Evolutionary conservation across 345 rosid genomes (phyloP).

Genomic region (Brassica incana): DNA sequence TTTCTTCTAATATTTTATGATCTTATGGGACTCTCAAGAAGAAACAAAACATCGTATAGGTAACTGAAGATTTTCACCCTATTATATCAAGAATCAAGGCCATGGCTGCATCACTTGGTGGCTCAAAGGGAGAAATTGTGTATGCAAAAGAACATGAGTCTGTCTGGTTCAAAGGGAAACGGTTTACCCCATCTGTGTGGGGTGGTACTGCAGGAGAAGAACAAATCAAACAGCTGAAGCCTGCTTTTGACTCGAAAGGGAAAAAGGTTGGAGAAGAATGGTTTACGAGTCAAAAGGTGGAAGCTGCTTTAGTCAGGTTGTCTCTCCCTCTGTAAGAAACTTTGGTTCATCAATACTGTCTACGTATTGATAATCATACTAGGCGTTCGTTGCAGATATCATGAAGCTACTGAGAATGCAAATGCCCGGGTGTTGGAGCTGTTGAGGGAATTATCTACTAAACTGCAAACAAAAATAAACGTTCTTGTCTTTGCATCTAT

Average conservation of each 20-base stretch:
- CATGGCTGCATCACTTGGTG: constrained; percentile 71
- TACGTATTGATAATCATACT: constrained; percentile 5
- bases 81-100: constrained; percentile 78
- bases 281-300: constrained; percentile 84
- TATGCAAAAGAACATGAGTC: constrained; percentile 93
- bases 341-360: neutral
- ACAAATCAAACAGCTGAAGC: constrained; percentile 87
- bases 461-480: constrained; percentile 76
- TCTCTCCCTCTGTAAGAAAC: constrained; percentile 9
- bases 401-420: constrained; percentile 76
- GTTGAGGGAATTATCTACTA: constrained; percentile 78
- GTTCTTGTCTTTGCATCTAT: constrained; percentile 81
- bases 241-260: constrained; percentile 88
- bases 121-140: constrained; percentile 78
- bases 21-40: constrained; percentile 6
- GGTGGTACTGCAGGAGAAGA: constrained; percentile 89
- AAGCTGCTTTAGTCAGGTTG: constrained; percentile 75
- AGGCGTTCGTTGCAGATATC: constrained; percentile 58
- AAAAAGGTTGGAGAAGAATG: constrained; percentile 98
- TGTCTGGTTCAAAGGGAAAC: constrained; percentile 93
- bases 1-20: constrained; percentile 3
- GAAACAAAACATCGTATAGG: constrained; percentile 44
- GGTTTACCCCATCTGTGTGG: constrained; percentile 80
- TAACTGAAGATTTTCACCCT: constrained; percentile 80
- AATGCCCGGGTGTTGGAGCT: constrained; percentile 74